Percentiles rank a stretch among this genome's conserved stretches.
phyloP scores from a whole-genome alignment of 2,329 filamentous ascomycete genomes.

The Hymenoscyphus fructigenus region DNA sequence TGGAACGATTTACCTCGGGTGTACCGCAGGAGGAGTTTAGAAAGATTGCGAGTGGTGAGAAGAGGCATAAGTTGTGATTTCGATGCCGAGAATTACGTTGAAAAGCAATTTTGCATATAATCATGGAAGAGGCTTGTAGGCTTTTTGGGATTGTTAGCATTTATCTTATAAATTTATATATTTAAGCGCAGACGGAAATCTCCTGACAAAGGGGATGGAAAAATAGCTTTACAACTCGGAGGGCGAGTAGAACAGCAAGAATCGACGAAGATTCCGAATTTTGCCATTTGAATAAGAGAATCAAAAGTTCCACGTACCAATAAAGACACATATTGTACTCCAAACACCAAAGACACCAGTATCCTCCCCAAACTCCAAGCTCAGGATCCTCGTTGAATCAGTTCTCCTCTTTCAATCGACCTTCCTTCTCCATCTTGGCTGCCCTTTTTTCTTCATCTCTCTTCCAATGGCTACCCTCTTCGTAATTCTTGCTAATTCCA shows the following conservation, averaged over 20 bases:
- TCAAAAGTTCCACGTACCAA: neutral
- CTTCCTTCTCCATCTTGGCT: constrained; percentile 40
- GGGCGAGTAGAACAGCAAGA: too few relatives aligned
- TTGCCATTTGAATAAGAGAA: neutral
- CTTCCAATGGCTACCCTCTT: constrained; percentile 84
- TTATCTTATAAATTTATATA: neutral
- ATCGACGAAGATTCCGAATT: too few relatives aligned
- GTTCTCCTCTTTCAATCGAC: constrained; percentile 12
- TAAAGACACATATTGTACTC: neutral
- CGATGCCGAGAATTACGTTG: neutral
- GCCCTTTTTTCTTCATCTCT: constrained; percentile 71
- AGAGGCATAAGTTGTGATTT: constrained; percentile 82
- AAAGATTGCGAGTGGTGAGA: constrained; percentile 82
- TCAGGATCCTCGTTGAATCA: neutral
- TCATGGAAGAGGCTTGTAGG: neutral
- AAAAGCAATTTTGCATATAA: neutral
- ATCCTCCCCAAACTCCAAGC: constrained; percentile 3
- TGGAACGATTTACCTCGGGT: constrained; percentile 66
- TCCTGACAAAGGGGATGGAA: neutral
- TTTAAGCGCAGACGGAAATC: neutral
- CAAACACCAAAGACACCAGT: constrained; percentile 4
- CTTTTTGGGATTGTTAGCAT: neutral
- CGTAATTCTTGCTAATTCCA: constrained; percentile 81
- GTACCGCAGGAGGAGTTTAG: constrained; percentile 86
- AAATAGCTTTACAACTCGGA: too few relatives aligned